Conservation (phyloP, 805 yeast genomes). For the Zygosaccharomyces rouxii region DNA sequence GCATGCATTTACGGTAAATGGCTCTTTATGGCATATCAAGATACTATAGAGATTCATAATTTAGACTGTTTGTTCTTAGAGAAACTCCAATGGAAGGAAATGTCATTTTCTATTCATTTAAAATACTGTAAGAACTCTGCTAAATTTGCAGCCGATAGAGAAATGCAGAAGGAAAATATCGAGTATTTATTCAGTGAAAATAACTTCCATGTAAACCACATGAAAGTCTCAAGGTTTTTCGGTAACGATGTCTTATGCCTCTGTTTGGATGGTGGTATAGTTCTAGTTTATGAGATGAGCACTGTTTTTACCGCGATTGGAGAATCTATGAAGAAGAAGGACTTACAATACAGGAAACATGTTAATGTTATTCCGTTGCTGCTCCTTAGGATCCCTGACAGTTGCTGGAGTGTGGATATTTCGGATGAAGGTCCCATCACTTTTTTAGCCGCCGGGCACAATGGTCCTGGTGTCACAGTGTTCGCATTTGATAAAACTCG, state of each 20-base stretch:
- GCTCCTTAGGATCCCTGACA: slow-evolving; percentile 12
- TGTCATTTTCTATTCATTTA: not conserved
- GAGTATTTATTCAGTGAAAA: slow-evolving; percentile 3
- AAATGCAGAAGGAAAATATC: not conserved
- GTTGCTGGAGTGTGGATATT: slow-evolving; percentile 28
- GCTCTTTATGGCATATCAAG: slow-evolving; percentile 11
- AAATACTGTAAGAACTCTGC: slow-evolving; percentile 2
- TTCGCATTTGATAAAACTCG: slow-evolving; percentile 10
- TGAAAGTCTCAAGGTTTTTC: slow-evolving; percentile 39
- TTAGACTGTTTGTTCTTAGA: slow-evolving; percentile 8
- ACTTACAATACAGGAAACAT: not conserved
- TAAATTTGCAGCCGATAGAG: slow-evolving; percentile 3
- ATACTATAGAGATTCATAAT: slow-evolving; percentile 10
- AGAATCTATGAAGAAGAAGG: not conserved
- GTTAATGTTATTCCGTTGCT: slow-evolving; percentile 7
- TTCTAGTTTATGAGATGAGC: slow-evolving; percentile 37
- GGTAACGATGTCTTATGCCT: slow-evolving; percentile 43
- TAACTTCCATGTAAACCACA: slow-evolving; percentile 47
- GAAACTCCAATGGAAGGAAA: slow-evolving; percentile 3
- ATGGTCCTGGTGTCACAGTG: slow-evolving; percentile 20
- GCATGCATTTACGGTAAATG: slow-evolving; percentile 12
- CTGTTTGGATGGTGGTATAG: slow-evolving; percentile 54
- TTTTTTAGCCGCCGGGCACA: slow-evolving; percentile 24
- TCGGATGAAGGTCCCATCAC: slow-evolving; percentile 2
- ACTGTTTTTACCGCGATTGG: slow-evolving; percentile 19